These are phyloP conservation scores for Calvatia gigantea DNA, from an alignment of 768 basidiomycete genomes.

Conservation along the genomic window DNA sequence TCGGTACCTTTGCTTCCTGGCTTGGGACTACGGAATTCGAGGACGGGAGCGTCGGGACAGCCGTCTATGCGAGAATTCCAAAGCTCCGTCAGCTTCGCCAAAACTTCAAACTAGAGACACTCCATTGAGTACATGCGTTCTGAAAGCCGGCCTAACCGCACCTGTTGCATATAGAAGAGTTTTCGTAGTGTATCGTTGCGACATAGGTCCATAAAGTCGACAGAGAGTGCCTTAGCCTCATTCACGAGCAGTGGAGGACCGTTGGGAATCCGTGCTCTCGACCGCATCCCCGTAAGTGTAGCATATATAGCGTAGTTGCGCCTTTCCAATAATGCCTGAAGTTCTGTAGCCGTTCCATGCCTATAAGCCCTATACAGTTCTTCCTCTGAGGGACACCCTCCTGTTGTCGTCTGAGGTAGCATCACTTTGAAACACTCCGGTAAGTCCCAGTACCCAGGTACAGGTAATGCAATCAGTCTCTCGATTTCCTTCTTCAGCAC, in stretches of 20 bases:
- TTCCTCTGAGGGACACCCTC: conserved; percentile 35
- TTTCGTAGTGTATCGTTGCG: conserved; percentile 40
- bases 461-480: conserved; percentile 40
- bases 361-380: conserved; percentile 32
- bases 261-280: conserved; percentile 19
- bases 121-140: background rate
- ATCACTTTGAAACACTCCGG: conserved; percentile 31
- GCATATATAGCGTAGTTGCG: conserved; percentile 33
- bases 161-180: conserved; percentile 53
- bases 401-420: conserved; percentile 19
- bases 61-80: conserved; percentile 48
- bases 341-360: conserved; percentile 10
- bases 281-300: conserved; percentile 31
- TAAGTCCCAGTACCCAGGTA: conserved; percentile 48
- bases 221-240: conserved; percentile 33
- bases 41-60: conserved; percentile 43
- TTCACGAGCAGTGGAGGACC: conserved; percentile 37
- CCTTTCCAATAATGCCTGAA: conserved; percentile 25
- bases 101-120: conserved; percentile 41
- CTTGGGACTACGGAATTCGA: conserved; percentile 31
- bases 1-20: conserved; percentile 27
- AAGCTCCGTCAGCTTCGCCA: conserved; percentile 40
- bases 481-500: conserved; percentile 43
- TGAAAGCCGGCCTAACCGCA: conserved; percentile 11
- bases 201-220: conserved; percentile 47